These are phyloP conservation scores for Trichoderma gracile DNA, from an alignment of 2,329 filamentous ascomycete species.

Conservation along the genomic window DNA sequence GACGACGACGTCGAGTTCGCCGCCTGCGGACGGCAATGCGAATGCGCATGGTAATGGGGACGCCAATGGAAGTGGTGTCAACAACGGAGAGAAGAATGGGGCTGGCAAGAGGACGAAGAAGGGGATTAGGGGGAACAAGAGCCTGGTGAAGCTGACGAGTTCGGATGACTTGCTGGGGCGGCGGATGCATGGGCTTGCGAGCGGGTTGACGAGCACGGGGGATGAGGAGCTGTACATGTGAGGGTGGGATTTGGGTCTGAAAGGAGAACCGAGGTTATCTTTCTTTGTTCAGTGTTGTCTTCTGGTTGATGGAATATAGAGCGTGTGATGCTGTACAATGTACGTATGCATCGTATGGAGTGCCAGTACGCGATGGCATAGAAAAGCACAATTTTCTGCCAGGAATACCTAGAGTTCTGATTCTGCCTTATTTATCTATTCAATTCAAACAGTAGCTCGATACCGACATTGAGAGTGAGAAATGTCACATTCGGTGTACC, in stretches of 20 bases:
- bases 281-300: neutral
- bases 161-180: slow-evolving; percentile 58
- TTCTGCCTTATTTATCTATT: no score
- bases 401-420: no score
- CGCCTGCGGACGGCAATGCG: neutral
- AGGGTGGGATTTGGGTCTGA: neutral
- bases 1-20: slow-evolving; percentile 14
- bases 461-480: no score
- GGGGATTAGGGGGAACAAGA: slow-evolving; percentile 46
- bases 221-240: slow-evolving; percentile 42
- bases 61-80: neutral
- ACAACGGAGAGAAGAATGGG: slow-evolving; percentile 24
- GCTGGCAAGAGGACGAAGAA: slow-evolving; percentile 33
- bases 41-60: no score
- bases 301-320: slow-evolving; percentile 8
- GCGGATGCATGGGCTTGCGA: slow-evolving; percentile 60
- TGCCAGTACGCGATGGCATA: no score
- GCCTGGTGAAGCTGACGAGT: slow-evolving; percentile 56
- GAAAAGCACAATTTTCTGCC: no score
- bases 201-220: slow-evolving; percentile 52
- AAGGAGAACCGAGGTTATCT: neutral
- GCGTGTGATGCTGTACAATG: neutral
- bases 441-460: no score
- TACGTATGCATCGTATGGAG: no score
- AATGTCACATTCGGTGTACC: neutral